Evolutionary conservation across 371 early-diverging fungal species (phyloP).

Genomic region (Mycotypha africana): DNA sequence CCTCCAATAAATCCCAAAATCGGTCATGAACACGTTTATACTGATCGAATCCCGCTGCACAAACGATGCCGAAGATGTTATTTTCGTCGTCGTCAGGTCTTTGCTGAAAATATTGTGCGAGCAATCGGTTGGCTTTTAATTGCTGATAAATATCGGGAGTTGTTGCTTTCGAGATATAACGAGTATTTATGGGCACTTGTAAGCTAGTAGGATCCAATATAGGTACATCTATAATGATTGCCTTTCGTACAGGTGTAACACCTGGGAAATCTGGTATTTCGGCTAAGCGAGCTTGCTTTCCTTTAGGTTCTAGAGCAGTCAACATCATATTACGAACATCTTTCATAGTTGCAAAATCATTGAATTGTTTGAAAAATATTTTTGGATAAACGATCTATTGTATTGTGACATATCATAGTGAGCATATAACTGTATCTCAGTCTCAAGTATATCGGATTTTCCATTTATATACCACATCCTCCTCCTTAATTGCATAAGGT

Average conservation of each 20-base stretch:
- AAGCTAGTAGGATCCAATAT: slow-evolving; percentile 19
- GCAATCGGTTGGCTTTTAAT: slow-evolving; percentile 1
- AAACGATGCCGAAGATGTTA: slow-evolving; percentile 9
- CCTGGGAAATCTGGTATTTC: slow-evolving; percentile 15
- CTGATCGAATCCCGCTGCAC: slow-evolving; percentile 17
- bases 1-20: slow-evolving; percentile 21
- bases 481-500: slow-evolving; percentile 1
- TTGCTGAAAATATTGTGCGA: slow-evolving; percentile 5
- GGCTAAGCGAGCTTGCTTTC: slow-evolving; percentile 14
- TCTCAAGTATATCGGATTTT: no score
- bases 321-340: slow-evolving; percentile 17
- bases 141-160: slow-evolving; percentile 13
- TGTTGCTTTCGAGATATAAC: slow-evolving; percentile 3
- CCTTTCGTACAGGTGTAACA: slow-evolving; percentile 9
- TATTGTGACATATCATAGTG: no score
- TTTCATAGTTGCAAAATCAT: slow-evolving; percentile 17
- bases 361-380: slow-evolving; percentile 12
- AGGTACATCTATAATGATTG: slow-evolving; percentile 20
- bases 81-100: slow-evolving; percentile 5
- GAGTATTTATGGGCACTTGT: slow-evolving; percentile 10
- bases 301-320: slow-evolving; percentile 2
- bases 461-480: slow-evolving; percentile 8
- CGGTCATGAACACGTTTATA: slow-evolving; percentile 21
- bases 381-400: slow-evolving; percentile 15
- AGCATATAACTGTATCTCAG: no score